Evolutionary conservation across 2,329 filamentous ascomycete genomes (phyloP).

Genomic region (Penicillium thymicola): DNA sequence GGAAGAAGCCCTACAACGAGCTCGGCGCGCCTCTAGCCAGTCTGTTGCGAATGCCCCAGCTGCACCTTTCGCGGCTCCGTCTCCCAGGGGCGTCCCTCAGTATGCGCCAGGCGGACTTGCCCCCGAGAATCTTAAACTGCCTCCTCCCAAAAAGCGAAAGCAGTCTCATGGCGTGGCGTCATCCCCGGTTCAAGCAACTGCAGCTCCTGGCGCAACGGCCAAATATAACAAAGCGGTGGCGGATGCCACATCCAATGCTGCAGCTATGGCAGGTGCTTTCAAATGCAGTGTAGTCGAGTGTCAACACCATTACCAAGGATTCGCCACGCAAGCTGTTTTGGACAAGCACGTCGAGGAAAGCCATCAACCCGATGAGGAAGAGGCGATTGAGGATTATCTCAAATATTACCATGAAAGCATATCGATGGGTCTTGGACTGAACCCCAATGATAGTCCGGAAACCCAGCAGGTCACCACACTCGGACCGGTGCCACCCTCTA

Average conservation of each 20-base stretch:
- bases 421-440: conserved; percentile 49
- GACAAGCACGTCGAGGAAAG: conserved; percentile 53
- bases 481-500: conserved; percentile 10
- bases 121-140: conserved; percentile 56
- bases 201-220: conserved; percentile 24
- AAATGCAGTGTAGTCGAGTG: conserved; percentile 54
- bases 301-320: conserved; percentile 53
- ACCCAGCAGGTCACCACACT: conserved; percentile 16
- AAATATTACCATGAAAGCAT: conserved; percentile 56
- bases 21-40: conserved; percentile 38
- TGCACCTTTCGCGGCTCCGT: conserved; percentile 53
- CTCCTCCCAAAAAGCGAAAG: conserved; percentile 56
- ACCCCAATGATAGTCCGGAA: conserved; percentile 18
- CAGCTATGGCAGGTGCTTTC: conserved; percentile 47
- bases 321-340: conserved; percentile 53
- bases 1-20: conserved; percentile 42
- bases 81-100: conserved; percentile 56
- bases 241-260: conserved; percentile 40
- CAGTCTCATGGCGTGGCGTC: conserved; percentile 43
- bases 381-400: conserved; percentile 51
- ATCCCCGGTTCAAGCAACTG: conserved; percentile 26
- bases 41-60: conserved; percentile 44
- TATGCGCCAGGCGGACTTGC: conserved; percentile 53
- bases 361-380: conserved; percentile 49
- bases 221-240: conserved; percentile 38